A percentile compares a stretch with the other conserved stretches of the same genome.
These are phyloP conservation scores for Ophiorrhiza pumila DNA, from an alignment of 257 asterid genomes.

Conservation along the genomic window DNA sequence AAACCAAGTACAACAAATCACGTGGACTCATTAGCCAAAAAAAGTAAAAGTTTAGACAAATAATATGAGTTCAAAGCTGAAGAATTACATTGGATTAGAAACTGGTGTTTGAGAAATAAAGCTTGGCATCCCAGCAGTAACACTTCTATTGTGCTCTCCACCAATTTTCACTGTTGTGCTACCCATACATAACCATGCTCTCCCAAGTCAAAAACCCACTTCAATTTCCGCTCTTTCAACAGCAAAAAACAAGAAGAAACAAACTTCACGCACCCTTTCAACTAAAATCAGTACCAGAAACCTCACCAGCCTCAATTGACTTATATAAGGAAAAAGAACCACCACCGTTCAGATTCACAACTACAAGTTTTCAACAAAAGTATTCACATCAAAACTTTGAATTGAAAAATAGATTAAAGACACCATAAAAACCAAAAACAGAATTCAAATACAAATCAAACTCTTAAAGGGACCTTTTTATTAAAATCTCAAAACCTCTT, in stretches of 20 bases:
- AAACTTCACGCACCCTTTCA: not conserved
- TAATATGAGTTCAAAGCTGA: conserved; percentile 1
- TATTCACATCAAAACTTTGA: conserved; percentile 20
- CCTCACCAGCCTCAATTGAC: conserved; percentile 19
- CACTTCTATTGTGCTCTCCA: conserved; percentile 42
- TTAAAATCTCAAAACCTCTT: conserved; percentile 15
- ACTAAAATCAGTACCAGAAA: conserved; percentile 5
- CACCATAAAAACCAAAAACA: conserved; percentile 9
- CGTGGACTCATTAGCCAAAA: not conserved
- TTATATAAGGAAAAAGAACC: conserved; percentile 2
- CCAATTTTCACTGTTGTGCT: conserved; percentile 46
- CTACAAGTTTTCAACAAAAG: not conserved
- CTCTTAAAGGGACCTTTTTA: conserved; percentile 7
- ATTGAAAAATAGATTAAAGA: conserved; percentile 11
- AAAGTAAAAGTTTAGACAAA: not conserved
- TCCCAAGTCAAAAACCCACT: conserved; percentile 26
- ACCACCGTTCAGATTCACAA: conserved; percentile 20
- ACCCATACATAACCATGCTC: conserved; percentile 37
- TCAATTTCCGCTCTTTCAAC: conserved; percentile 13
- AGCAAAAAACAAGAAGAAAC: not conserved
- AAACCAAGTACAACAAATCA: not conserved
- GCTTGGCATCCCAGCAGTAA: conserved; percentile 74
- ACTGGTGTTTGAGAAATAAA: conserved; percentile 58
- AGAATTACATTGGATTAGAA: conserved; percentile 59
- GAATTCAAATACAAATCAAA: conserved; percentile 40